phyloP scores from a whole-genome alignment of 2,329 filamentous ascomycete species.

The Penicillium griseofulvum region DNA sequence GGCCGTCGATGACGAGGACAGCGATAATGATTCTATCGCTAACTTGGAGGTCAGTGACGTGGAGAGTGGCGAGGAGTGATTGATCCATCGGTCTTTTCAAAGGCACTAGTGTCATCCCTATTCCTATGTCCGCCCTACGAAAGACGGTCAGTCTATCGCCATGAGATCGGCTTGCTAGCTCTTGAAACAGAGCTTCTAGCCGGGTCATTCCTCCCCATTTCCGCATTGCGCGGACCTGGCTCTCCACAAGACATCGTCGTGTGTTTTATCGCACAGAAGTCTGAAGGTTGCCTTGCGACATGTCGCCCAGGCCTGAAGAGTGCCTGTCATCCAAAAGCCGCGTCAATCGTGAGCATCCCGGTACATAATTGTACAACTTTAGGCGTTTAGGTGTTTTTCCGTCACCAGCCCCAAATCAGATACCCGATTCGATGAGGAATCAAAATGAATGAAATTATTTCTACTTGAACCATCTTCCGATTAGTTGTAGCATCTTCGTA shows the following conservation, averaged over 20 bases:
- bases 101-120: conserved; percentile 6
- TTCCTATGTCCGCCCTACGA: background rate
- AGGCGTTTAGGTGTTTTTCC: background rate
- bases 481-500: background rate
- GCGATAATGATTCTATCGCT: conserved; percentile 44
- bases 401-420: conserved; percentile 4
- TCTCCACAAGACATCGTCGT: background rate
- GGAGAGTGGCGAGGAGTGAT: conserved; percentile 41
- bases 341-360: conserved; percentile 3
- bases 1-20: conserved; percentile 42
- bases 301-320: background rate
- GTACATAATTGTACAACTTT: conserved; percentile 1
- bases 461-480: background rate
- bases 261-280: background rate
- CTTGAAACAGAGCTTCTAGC: conserved; percentile 8
- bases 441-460: conserved; percentile 5
- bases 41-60: conserved; percentile 45
- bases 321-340: background rate
- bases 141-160: background rate
- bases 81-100: background rate
- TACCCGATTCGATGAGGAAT: conserved; percentile 12
- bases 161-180: background rate
- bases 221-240: background rate
- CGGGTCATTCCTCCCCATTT: background rate
- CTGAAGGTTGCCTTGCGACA: background rate